Percentiles rank a stretch among this genome's conserved stretches.
phyloP scores from a whole-genome alignment of 108 stramenopile species.

The Nannochloropsis oceanica region DNA sequence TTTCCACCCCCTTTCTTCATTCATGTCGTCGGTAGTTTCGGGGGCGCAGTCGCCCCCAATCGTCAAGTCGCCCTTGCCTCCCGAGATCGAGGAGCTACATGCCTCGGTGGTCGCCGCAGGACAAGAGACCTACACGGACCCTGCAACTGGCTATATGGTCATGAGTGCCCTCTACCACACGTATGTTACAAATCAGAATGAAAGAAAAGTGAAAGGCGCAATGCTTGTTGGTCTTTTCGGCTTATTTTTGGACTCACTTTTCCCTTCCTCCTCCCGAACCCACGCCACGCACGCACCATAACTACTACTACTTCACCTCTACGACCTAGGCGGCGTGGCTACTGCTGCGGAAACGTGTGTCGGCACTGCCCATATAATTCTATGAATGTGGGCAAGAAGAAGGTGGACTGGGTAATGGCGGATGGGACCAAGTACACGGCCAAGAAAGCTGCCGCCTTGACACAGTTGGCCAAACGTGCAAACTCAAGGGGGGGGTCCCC shows the following conservation, averaged over 20 bases:
- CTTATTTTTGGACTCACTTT: background rate
- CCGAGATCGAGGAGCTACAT: conserved; percentile 10
- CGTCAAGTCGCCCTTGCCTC: background rate
- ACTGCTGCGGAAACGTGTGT: conserved; percentile 10
- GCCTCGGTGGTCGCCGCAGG: background rate
- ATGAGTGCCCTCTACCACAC: background rate
- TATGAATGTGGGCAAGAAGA: conserved; percentile 3
- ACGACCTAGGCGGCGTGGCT: background rate
- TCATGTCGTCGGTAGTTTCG: background rate
- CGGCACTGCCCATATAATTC: conserved; percentile 4
- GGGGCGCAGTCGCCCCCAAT: background rate
- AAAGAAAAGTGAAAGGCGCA: no score
- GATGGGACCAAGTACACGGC: background rate
- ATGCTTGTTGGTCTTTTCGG: background rate
- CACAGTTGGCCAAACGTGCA: no score
- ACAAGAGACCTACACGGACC: conserved; percentile 6
- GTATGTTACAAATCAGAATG: background rate
- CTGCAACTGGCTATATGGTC: conserved; percentile 4
- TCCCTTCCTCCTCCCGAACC: background rate
- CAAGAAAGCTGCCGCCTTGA: background rate
- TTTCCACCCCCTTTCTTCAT: background rate
- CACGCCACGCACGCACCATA: background rate
- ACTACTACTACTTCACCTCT: no score
- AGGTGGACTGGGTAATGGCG: background rate
- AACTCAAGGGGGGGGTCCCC: background rate